A percentile compares a stretch with the other conserved stretches of the same genome.
phyloP scores from a whole-genome alignment of 768 basidiomycete species.

The Trichaptum fuscoviolaceum region DNA sequence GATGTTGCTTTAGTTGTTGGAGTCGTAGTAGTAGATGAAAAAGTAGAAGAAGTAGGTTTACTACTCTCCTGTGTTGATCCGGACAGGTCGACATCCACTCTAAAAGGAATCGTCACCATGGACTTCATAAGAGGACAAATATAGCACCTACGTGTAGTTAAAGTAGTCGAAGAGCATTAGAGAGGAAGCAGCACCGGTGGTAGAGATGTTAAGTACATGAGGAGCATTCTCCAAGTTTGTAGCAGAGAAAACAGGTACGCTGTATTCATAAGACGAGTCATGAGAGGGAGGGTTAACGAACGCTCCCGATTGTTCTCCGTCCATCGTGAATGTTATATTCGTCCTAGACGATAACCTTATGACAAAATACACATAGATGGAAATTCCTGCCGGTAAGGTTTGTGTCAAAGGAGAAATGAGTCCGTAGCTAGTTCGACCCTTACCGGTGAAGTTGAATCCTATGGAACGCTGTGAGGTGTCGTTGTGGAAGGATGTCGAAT shows the following conservation, averaged over 20 bases:
- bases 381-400: slow-evolving; percentile 1
- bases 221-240: slow-evolving; percentile 26
- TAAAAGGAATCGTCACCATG: too few relatives aligned
- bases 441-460: too few relatives aligned
- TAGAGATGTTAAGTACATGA: slow-evolving; percentile 26
- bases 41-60: too few relatives aligned
- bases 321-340: slow-evolving; percentile 5
- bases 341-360: background rate
- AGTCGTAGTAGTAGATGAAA: background rate
- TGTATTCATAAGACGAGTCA: slow-evolving; percentile 23
- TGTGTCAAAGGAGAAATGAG: too few relatives aligned
- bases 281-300: slow-evolving; percentile 13
- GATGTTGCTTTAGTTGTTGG: background rate
- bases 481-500: slow-evolving; percentile 17
- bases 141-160: slow-evolving; percentile 32
- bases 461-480: too few relatives aligned
- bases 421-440: too few relatives aligned
- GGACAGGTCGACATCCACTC: too few relatives aligned
- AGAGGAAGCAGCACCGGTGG: slow-evolving; percentile 17
- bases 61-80: too few relatives aligned
- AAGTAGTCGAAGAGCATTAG: slow-evolving; percentile 34
- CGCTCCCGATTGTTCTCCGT: slow-evolving; percentile 18
- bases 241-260: slow-evolving; percentile 31
- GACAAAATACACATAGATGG: slow-evolving; percentile 8
- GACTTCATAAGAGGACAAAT: too few relatives aligned